Base-by-base conservation (phyloP, 2,329 filamentous ascomycete species). In the Cadophora sp. region DNA sequence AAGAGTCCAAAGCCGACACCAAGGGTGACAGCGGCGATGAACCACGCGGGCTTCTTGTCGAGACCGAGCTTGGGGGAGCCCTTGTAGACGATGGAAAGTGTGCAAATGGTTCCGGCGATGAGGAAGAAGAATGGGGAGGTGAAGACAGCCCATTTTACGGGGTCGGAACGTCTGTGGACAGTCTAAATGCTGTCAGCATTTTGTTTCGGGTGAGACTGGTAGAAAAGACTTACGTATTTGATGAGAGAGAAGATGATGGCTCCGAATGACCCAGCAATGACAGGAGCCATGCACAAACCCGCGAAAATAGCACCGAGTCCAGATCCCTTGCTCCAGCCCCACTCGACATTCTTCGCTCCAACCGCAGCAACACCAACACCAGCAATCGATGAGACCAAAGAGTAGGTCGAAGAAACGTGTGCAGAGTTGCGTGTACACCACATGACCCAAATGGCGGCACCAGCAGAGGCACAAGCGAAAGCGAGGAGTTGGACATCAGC, bases 51-150 rank as follows among this genome's bases (percentile, higher is more conserved):
- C 83, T 90, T 91, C 80, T 90, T 87, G 81, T 81, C 83, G 31
- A 92, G 82, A 26, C 85, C 84, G 34, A 92, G 85, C 68, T 83
- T 89, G 27, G 91, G 91, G 11, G 91, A 92, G 37, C 91, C 91
- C 84, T 94, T 93, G 86, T 92, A 93, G 73, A 94, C 91, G 74
- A 94, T 89, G 53, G 90, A 92, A 5, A 94, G 84, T 0, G 91
- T 91, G 81, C 91, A 92, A 75, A 94, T 81, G 68, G 90, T 92
- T 65, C 85, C 90, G 66, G 91, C 90, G 68, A 94, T 86, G 66
- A 93, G 87, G 85, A 94, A 94, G 82, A 90, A 94, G 81, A 91
- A 87, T 11, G 91, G 92, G 1, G 90, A 89, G 62, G 86, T 90
- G 81, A 84, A 93, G 65, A 94, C 86, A 29, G 91, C 91, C 90